Base-by-base conservation (phyloP, 2,329 filamentous ascomycete genomes). In the Pyricularia sp. region DNA sequence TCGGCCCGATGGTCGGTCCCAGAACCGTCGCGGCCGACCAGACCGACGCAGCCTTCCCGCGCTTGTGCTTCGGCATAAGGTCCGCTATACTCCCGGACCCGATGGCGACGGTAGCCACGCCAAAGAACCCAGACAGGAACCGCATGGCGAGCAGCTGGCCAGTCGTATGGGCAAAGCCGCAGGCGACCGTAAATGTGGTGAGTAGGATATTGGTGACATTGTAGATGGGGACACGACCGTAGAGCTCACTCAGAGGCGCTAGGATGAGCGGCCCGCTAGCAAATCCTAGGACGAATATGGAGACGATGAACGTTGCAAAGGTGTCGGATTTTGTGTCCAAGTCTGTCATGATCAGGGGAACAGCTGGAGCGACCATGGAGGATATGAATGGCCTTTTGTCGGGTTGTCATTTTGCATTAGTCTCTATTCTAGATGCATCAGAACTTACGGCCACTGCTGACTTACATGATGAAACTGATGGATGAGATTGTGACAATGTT, bases 21-120 rank as follows among this genome's bases (percentile, higher is more conserved):
- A 83, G 72, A 0, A 84, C 74, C 1, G 72, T 70, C 0, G 71
- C 72, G 6, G 25, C 78, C 77, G 0, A 79, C 82, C 65, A 84
- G 11, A 76, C 77, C 0, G 83, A 80, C 84, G 90, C 87, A 61
- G 85, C 85, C 2, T 81, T 77, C 9, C 85, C 88, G 42, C 88
- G 81, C 72, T 86, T 81, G 72, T 88, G 84, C 58, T 83, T 82
- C 0, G 65, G 31, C 20, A 90, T 83, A 76, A 91, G 81, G 74
- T 92, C 90, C 23, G 87, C 85, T 50, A 92, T 87, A 1, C 85
- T 86, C 28, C 88, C 89, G 2, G 89, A 89, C 0, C 88, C 90
- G 72, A 90, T 91, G 0, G 88, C 91, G 0, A 92, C 84, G 0
- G 90, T 88, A 0, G 89, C 88, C 0, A 84, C 85, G 10, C 85